Evolutionary conservation across 768 basidiomycete species (phyloP), one percentile per base, ranked within the genome.

Genomic region (Tephrocybe sp.): DNA sequence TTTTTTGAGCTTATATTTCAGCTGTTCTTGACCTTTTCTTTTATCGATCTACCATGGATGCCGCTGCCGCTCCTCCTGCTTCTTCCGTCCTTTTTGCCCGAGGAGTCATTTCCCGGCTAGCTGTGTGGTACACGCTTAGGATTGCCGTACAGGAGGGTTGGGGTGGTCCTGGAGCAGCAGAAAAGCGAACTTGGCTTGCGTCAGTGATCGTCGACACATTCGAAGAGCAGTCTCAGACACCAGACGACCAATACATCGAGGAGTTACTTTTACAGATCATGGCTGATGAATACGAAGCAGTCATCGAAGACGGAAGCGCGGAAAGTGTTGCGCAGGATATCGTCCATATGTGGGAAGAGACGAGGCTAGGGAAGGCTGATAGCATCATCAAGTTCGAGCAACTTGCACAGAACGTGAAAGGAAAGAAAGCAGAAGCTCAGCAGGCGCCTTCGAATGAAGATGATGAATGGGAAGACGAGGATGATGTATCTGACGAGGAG

Each of bases 121-220:
- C 78, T 11, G 71, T 86, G 47, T 98, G 95, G 95, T 80, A 89
- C 37, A 90, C 86, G 2, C 79, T 98, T 22, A 85, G 87, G 34
- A 73, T 96, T 60, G 95, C 94, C 27, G 83, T 98, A 30, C 82
- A 87, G 54, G 82, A 93, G 59, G 69, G 73, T 55, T 96, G 93
- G 93, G 95, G 94, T 22, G 93, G 93, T 3, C 80, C 87, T 16
- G 80, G 82, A 22, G 72, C 71, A n/a, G 47, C 62, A 1, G 71
- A 78, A 47, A 97, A 96, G 70, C 83, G 86, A 38, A 87, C 82
- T 18, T 95, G 92, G 90, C 76, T 97, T 15, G 89, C 89, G 9
- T 84, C 86, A 5, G 79, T 80, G 32, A 76, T 94, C 61, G 86
- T 91, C 57, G 86, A 94, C 64, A 78, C 85, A 6, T 91, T 92